Evolutionary conservation across 2,329 filamentous ascomycete species (phyloP).

Genomic region (Ophiocordyceps camponoti-rufipedis): DNA sequence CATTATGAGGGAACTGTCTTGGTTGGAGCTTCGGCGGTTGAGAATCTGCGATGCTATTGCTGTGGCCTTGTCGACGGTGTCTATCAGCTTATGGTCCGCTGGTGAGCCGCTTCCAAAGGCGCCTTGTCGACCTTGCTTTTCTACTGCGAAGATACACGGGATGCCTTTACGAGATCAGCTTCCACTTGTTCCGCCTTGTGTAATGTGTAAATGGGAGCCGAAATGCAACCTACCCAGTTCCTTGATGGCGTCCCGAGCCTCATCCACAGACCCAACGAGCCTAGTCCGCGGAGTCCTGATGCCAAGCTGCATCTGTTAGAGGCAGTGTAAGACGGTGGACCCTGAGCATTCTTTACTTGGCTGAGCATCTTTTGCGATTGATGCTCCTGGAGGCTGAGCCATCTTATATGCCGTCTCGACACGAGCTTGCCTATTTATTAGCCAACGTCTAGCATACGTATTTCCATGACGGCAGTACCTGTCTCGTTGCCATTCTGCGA

Average conservation of each 20-base stretch:
- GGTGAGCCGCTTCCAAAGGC: constrained; percentile 3
- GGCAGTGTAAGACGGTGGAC: not conserved
- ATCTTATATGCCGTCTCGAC: constrained; percentile 1
- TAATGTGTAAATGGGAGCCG: not conserved
- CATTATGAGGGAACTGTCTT: constrained; percentile 3
- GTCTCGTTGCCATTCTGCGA: not conserved
- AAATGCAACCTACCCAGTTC: constrained; percentile 7
- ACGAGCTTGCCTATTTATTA: not conserved
- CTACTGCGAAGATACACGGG: constrained; percentile 9
- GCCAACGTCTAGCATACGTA: too few species aligned
- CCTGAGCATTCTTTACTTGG: constrained; percentile 4
- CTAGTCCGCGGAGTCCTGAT: constrained; percentile 8
- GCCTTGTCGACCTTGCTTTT: constrained; percentile 2
- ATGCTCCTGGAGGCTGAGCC: constrained; percentile 10
- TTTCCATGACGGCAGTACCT: not conserved
- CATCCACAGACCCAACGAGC: constrained; percentile 5
- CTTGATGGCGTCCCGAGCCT: constrained; percentile 6
- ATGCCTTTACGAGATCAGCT: constrained; percentile 4
- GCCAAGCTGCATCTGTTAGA: constrained; percentile 6
- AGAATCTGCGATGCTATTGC: constrained; percentile 7
- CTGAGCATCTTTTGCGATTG: constrained; percentile 11
- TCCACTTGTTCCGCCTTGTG: too few species aligned
- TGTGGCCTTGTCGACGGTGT: constrained; percentile 4
- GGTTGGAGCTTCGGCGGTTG: not conserved
- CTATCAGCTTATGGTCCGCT: constrained; percentile 3